Percentiles rank a stretch among this genome's conserved stretches.
Evolutionary conservation across 106 monocot species (phyloP).

Genomic region (Dendrobium officinale): DNA sequence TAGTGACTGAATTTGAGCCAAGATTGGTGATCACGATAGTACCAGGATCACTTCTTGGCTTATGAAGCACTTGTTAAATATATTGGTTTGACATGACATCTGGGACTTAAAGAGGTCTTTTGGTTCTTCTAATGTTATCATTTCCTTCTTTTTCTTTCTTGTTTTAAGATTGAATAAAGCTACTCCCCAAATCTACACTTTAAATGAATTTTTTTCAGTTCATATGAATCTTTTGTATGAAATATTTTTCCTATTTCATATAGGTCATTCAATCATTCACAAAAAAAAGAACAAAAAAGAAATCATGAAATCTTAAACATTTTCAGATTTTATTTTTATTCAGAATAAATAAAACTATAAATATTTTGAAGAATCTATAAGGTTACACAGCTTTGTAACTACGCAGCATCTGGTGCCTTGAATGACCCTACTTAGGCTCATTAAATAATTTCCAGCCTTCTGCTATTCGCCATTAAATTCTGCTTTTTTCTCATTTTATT

Average conservation of each 20-base stretch:
- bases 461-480: background rate
- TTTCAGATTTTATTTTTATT: background rate
- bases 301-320: background rate
- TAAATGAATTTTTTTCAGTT: background rate
- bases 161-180: background rate
- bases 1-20: background rate
- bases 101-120: background rate
- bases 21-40: background rate
- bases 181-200: background rate
- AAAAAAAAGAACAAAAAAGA: too few relatives aligned
- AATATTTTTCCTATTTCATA: background rate
- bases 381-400: conserved; percentile 29
- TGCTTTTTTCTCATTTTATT: background rate
- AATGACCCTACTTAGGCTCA: conserved; percentile 11
- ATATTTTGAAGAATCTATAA: conserved; percentile 15
- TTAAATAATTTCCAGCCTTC: background rate
- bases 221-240: background rate
- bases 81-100: background rate
- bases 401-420: conserved; percentile 43
- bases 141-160: background rate
- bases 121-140: background rate
- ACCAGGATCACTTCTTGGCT: background rate
- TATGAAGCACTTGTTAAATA: background rate
- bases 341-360: background rate
- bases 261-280: background rate